Base-by-base conservation (phyloP, 176 grass and related monocot genomes). In the Eragrostis curvula region DNA sequence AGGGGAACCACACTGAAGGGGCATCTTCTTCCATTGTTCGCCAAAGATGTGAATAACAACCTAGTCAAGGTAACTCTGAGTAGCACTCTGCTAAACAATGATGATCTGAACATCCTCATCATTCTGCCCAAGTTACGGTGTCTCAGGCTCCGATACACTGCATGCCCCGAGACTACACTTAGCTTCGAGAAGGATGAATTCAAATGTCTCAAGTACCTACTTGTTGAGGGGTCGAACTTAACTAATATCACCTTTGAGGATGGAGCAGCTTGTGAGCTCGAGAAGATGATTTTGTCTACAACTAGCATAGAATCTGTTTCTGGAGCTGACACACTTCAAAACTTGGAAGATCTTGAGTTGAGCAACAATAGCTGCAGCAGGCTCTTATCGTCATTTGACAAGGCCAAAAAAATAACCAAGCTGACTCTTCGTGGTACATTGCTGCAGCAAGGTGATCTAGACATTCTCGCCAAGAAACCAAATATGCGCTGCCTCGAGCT, bases 51-150 rank as follows among this genome's bases (percentile, higher is more conserved):
- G 8, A 18, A 2, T 6, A 21, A 7, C 0, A 0, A 25, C 17
- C 79, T 91, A 21, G 7, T 14, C 16, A 87, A 91, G 42, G 21
- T 90, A 49, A 73, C 84, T 57, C 73, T 90, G 42, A 9, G 40
- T 32, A 6, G 9, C 1, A 80, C 74, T 8, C 0, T 0, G 8
- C 7, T 90, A 16, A 67, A 6, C 1, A 18, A 63, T 9, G 5
- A 45, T 3, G 66, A 56, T 87, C 40, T 90, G 2, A 0, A 23
- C 6, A 15, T 20, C 52, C 50, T 90, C 1, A 7, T 43, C 23
- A 36, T 68, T 9, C 69, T 90, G 1, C 40, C 70, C 1, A 49
- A 21, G 0, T 43, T 87, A 57, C 15, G 0, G 0, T 81, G 28
- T 45, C 0, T 87, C 6, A 74, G 9, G 3, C 60, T 80, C 24